Conservation (phyloP, 164 flowering plant genomes). For the Macadamia integrifolia region DNA sequence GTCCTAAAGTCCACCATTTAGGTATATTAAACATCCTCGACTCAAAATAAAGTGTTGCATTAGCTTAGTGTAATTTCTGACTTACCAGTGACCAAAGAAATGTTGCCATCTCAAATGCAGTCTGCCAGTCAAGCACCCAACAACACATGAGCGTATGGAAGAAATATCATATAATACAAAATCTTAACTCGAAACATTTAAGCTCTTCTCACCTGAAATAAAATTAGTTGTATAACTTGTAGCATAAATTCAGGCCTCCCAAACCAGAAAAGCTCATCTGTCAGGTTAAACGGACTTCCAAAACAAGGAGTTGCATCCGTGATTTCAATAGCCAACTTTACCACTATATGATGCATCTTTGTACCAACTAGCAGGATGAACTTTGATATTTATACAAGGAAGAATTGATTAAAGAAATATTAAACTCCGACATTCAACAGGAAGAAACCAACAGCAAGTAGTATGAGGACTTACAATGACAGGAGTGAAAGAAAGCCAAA, state of each 20-base stretch:
- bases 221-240: slow-evolving; percentile 60
- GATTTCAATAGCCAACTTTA: slow-evolving; percentile 73
- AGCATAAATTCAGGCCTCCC: slow-evolving; percentile 67
- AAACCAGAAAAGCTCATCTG: slow-evolving; percentile 94
- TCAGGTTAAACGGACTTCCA: slow-evolving; percentile 46
- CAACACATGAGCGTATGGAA: slow-evolving; percentile 3
- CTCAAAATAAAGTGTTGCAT: neutral
- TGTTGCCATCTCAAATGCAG: slow-evolving; percentile 89
- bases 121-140: slow-evolving; percentile 44
- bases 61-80: neutral
- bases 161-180: neutral
- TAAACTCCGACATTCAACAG: neutral
- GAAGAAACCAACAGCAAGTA: neutral
- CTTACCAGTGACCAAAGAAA: slow-evolving; percentile 90
- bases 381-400: slow-evolving; percentile 24
- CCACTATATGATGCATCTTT: slow-evolving; percentile 74
- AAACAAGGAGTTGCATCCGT: slow-evolving; percentile 28
- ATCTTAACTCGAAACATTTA: neutral
- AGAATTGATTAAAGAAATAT: slow-evolving; percentile 6
- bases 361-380: slow-evolving; percentile 73
- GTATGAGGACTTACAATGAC: slow-evolving; percentile 49
- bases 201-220: slow-evolving; percentile 57
- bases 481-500: slow-evolving; percentile 84
- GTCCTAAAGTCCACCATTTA: neutral
- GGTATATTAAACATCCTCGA: neutral